A percentile compares a stretch with the other conserved stretches of the same genome.
Evolutionary conservation across 306 rosid species (phyloP).

Genomic region (Quercus bicolor): DNA sequence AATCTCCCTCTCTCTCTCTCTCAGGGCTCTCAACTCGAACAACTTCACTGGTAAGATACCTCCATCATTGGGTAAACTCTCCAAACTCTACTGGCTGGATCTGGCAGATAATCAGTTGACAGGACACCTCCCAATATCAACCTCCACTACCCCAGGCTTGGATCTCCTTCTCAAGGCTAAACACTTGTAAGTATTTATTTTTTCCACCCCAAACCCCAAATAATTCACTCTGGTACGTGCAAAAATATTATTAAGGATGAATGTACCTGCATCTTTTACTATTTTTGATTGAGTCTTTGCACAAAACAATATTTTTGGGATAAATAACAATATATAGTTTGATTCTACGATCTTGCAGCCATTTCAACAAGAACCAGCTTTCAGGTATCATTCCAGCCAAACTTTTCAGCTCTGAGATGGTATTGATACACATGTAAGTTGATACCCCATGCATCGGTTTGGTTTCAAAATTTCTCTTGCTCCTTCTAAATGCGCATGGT

Average conservation of each 20-base stretch:
- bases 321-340: not conserved
- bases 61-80: constrained; percentile 78
- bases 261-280: not conserved
- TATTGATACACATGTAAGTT: constrained; percentile 81
- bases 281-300: not conserved
- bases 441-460: not conserved
- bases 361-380: constrained; percentile 89
- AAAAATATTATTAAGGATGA: not conserved
- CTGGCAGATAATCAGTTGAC: constrained; percentile 71
- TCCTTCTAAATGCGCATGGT: constrained; percentile 10
- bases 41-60: constrained; percentile 77
- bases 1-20: not conserved
- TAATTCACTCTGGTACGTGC: too few relatives aligned
- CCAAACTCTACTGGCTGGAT: constrained; percentile 88
- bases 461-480: not conserved
- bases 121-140: constrained; percentile 75
- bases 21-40: constrained; percentile 91
- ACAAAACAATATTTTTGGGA: not conserved
- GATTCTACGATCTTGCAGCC: constrained; percentile 54
- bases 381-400: constrained; percentile 65
- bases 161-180: constrained; percentile 74
- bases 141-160: constrained; percentile 53
- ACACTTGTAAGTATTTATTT: constrained; percentile 67
- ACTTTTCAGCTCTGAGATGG: constrained; percentile 73
- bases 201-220: not conserved